A percentile compares a stretch with the other conserved stretches of the same genome.
phyloP scores from a whole-genome alignment of 1,284 basidiomycete species.

The Coniferiporia sulphurascens region DNA sequence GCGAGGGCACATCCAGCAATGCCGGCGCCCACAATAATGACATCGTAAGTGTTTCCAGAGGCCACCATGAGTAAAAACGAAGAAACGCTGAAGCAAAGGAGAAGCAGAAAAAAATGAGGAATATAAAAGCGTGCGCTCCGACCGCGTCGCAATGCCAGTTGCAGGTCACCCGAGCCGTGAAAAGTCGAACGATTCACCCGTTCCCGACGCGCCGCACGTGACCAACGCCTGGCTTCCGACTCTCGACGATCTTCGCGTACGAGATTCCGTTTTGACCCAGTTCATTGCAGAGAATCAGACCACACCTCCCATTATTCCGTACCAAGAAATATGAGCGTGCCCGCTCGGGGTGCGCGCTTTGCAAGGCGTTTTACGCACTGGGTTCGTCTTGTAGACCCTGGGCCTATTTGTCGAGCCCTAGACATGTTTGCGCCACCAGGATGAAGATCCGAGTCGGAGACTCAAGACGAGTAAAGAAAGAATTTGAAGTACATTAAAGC shows the following conservation, averaged over 20 bases:
- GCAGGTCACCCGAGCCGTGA: background rate
- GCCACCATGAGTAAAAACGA: background rate
- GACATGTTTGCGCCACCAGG: too few relatives aligned
- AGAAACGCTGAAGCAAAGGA: background rate
- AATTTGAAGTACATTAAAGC: too few relatives aligned
- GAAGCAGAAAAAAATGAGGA: background rate
- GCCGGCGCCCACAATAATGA: slow-evolving; percentile 87
- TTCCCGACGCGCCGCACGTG: background rate
- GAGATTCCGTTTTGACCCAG: too few relatives aligned
- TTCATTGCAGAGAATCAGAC: too few relatives aligned
- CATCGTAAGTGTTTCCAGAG: slow-evolving; percentile 46
- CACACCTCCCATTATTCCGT: too few relatives aligned
- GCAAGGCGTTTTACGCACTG: too few relatives aligned
- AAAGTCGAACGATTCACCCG: background rate
- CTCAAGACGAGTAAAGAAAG: too few relatives aligned
- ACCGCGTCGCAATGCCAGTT: background rate
- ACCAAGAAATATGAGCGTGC: too few relatives aligned
- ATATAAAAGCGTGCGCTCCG: background rate
- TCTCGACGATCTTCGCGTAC: background rate
- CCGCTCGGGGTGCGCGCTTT: too few relatives aligned
- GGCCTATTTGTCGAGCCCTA: too few relatives aligned
- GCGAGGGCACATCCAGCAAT: slow-evolving; percentile 79
- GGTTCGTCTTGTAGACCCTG: too few relatives aligned
- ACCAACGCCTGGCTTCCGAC: background rate
- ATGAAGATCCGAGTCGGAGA: too few relatives aligned